Conservation (phyloP, 805 yeast species). For the Candida coleopterorum region DNA sequence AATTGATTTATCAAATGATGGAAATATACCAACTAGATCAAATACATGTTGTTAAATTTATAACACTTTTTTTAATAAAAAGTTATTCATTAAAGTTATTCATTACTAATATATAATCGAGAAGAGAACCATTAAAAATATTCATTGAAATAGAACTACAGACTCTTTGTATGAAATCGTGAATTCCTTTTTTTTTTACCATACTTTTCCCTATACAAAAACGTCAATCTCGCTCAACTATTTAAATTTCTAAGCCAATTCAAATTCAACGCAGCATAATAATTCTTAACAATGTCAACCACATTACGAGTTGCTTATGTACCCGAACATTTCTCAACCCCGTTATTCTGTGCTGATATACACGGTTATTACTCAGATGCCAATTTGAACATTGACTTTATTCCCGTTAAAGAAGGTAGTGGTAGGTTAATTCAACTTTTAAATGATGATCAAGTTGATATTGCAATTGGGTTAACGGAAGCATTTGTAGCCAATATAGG, state of each 20-base stretch:
- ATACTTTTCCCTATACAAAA: too few species aligned
- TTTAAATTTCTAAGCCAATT: too few species aligned
- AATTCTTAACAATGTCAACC: too few species aligned
- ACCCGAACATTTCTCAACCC: constrained; percentile 92
- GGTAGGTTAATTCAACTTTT: constrained; percentile 80
- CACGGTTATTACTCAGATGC: constrained; percentile 50
- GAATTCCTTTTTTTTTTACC: too few species aligned
- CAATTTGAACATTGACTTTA: constrained; percentile 53
- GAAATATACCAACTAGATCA: constrained; percentile 5
- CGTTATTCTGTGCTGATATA: constrained; percentile 64
- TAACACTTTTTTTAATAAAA: too few species aligned
- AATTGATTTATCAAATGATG: constrained; percentile 29
- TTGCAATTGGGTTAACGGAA: constrained; percentile 87
- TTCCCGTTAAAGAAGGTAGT: constrained; percentile 80
- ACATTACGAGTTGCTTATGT: constrained; percentile 66
- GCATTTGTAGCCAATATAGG: constrained; percentile 83
- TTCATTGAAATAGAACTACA: too few species aligned
- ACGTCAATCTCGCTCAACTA: too few species aligned
- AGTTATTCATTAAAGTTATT: too few species aligned
- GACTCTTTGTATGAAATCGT: too few species aligned
- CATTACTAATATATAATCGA: too few species aligned
- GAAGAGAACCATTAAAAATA: too few species aligned
- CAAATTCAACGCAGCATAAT: too few species aligned
- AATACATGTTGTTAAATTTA: constrained; percentile 2
- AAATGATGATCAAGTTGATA: constrained; percentile 58